Base-by-base conservation (phyloP, 495 filamentous ascomycete species). In the Aspergillus ellipticus region DNA sequence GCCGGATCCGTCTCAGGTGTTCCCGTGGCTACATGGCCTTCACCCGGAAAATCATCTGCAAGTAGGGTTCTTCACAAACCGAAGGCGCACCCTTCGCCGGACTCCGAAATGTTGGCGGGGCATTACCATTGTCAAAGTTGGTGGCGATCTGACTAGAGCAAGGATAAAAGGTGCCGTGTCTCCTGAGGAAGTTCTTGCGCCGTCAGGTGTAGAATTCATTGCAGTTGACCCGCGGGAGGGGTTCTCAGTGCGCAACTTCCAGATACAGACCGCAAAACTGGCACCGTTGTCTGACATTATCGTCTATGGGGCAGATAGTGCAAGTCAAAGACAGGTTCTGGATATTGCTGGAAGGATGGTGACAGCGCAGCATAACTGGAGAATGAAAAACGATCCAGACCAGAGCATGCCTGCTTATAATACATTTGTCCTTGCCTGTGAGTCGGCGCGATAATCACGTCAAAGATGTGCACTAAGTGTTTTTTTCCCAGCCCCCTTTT, bases 21-120 rank as follows among this genome's bases (percentile, higher is more conserved):
- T 97, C 63, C 94, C 94, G n/a, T 98, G 94, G 94, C 79, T 96
- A 8, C 94, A 98, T 74, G 94, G 94, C 19, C 73, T 97, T n/a
- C 93, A 97, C 61, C 85, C 88, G 3, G 82, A 85, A 51, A 98
- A 97, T 63, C 85, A 89, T 42, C 79, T 96, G 51, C 94, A 98
- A 65, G 77, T 91, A 54, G 84, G 86, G 15, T 97, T 96, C 75
- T 97, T 98, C 71, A 83, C 84, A 53, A 82, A 87, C 16, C 84
- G 90, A 46, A 86, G 85, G 56, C 88, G 86, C 49, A 74, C 84
- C 1, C 74, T 88, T 55, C 79, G 89, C 48, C 85, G 83, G 62
- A 84, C 86, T n/a, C 92, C 92, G 0, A 79, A 76, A 56, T 94
- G 89, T 59, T 83, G 92, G 62, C 84, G 93, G 28, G 86, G 88